These are phyloP conservation scores for Zymoseptoria passerinii DNA, from an alignment of 2,329 filamentous ascomycete genomes.

Conservation along the genomic window DNA sequence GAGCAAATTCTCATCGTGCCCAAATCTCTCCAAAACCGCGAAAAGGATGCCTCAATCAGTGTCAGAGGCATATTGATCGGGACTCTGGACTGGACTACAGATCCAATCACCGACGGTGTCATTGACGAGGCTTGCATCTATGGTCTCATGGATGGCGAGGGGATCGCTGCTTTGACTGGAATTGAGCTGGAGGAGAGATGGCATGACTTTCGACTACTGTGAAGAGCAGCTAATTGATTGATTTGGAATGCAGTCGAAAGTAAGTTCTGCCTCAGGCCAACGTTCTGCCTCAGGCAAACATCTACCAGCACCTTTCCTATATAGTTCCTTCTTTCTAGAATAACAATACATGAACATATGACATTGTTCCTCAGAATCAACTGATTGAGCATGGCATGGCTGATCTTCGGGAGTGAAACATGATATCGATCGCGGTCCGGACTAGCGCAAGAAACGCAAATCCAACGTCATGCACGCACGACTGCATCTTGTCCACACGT, in stretches of 20 bases:
- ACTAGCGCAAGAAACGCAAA: not conserved
- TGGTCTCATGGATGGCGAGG: conserved; percentile 22
- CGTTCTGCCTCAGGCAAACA: no score
- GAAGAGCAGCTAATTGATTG: not conserved
- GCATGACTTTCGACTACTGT: not conserved
- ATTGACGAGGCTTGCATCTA: conserved; percentile 18
- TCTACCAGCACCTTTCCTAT: no score
- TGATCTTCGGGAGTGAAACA: not conserved
- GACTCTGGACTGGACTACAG: conserved; percentile 2
- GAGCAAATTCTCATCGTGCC: not conserved
- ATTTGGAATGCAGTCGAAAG: no score
- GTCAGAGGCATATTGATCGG: conserved; percentile 6
- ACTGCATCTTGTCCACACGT: not conserved
- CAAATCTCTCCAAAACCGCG: not conserved
- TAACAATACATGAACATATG: no score
- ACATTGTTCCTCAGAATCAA: no score
- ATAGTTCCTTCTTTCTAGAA: no score
- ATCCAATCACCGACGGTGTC: conserved; percentile 5
- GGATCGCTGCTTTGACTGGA: conserved; percentile 22
- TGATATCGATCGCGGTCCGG: not conserved
- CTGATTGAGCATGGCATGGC: not conserved
- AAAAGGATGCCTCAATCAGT: not conserved
- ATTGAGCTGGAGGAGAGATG: not conserved
- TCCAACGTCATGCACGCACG: not conserved
- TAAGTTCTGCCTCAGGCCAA: no score